phyloP scores from a whole-genome alignment of 2,329 filamentous ascomycete species.

The Teratosphaeriaceae sp. region DNA sequence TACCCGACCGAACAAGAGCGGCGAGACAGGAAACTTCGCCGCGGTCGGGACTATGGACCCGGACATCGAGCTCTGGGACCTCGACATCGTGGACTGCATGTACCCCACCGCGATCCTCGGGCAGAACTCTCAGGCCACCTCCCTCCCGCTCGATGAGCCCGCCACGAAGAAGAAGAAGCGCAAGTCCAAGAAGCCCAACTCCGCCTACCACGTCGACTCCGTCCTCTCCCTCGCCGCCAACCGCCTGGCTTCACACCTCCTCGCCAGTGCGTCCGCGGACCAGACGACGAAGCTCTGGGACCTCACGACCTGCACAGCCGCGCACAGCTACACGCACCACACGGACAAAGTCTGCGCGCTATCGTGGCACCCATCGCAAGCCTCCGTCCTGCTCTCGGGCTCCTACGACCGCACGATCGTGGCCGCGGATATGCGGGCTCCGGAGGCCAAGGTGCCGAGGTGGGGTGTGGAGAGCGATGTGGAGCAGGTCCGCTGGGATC shows the following conservation, averaged over 20 bases:
- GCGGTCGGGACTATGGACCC: slow-evolving; percentile 96
- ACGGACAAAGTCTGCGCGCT: slow-evolving; percentile 97
- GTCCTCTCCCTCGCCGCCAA: slow-evolving; percentile 89
- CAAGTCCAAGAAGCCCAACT: slow-evolving; percentile 82
- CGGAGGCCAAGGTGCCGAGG: slow-evolving; percentile 69
- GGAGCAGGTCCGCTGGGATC: slow-evolving; percentile 87
- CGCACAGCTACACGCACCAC: slow-evolving; percentile 92
- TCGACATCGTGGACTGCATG: slow-evolving; percentile 95
- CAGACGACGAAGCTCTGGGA: slow-evolving; percentile 99
- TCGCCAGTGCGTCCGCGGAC: slow-evolving; percentile 92
- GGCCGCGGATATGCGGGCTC: slow-evolving; percentile 92
- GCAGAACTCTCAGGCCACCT: slow-evolving; percentile 39
- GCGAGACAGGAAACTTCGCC: slow-evolving; percentile 78
- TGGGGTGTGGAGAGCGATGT: slow-evolving; percentile 97
- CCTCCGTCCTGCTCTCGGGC: slow-evolving; percentile 83
- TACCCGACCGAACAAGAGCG: slow-evolving; percentile 71
- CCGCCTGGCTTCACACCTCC: slow-evolving; percentile 84
- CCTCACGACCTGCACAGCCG: slow-evolving; percentile 81
- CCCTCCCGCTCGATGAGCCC: slow-evolving; percentile 11
- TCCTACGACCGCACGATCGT: slow-evolving; percentile 93
- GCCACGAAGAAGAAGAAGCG: slow-evolving; percentile 71
- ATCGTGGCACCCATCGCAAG: slow-evolving; percentile 83
- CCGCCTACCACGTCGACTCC: slow-evolving; percentile 88
- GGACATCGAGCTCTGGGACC: slow-evolving; percentile 97
- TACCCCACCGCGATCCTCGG: slow-evolving; percentile 96